phyloP scores from a whole-genome alignment of 1,139 yeast species.

The Candida sanyaensis region DNA sequence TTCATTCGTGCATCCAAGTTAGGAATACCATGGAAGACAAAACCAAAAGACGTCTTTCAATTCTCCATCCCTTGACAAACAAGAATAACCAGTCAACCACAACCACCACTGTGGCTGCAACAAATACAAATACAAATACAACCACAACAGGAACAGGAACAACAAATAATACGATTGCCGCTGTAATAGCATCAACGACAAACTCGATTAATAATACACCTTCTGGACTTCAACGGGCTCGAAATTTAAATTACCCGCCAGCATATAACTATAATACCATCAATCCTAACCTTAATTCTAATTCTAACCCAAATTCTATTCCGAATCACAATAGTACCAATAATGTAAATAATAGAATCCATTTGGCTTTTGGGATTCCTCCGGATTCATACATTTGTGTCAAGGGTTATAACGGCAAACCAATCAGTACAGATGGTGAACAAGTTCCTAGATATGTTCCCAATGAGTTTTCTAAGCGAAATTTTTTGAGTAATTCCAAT shows the following conservation, averaged over 20 bases:
- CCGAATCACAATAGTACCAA: not conserved
- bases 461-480: not conserved
- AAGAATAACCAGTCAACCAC: not conserved
- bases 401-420: not conserved
- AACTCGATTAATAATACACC: not conserved
- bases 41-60: constrained; percentile 2
- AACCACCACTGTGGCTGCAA: not conserved
- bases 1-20: too few species aligned
- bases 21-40: constrained; percentile 2
- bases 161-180: not conserved
- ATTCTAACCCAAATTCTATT: too few species aligned
- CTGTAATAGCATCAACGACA: not conserved
- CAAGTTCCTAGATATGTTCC: constrained; percentile 3
- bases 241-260: constrained; percentile 4
- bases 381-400: constrained; percentile 3
- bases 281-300: not conserved
- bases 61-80: constrained; percentile 1
- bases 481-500: not conserved
- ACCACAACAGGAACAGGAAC: not conserved
- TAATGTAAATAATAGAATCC: not conserved
- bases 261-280: not conserved
- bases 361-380: not conserved
- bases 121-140: not conserved
- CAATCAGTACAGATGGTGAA: not conserved
- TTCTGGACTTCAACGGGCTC: not conserved